phyloP scores from a whole-genome alignment of 345 rosid species.

The Bretschneidera sinensis region DNA sequence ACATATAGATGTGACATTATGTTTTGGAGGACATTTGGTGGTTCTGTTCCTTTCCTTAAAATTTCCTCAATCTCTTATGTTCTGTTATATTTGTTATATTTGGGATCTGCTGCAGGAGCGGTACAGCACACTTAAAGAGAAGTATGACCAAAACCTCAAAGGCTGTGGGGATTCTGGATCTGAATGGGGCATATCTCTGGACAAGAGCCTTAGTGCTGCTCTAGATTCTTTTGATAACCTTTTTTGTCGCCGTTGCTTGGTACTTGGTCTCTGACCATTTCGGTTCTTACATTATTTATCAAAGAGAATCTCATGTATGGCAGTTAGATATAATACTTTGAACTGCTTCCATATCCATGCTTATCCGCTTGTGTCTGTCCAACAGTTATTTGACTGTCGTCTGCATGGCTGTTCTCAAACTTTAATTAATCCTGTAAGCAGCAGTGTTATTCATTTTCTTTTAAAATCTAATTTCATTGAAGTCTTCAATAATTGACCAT shows the following conservation, averaged over 20 bases:
- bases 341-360: conserved; percentile 15
- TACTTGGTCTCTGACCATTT: conserved; percentile 29
- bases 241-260: conserved; percentile 98
- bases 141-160: conserved; percentile 39
- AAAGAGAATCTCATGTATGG: conserved; percentile 1
- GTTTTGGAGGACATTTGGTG: conserved; percentile 7
- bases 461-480: conserved; percentile 6
- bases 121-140: conserved; percentile 55
- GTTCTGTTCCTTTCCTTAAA: not conserved
- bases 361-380: conserved; percentile 19
- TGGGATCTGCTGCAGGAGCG: conserved; percentile 58
- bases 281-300: conserved; percentile 3
- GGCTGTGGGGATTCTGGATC: conserved; percentile 37
- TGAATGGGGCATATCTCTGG: conserved; percentile 56
- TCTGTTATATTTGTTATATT: conserved; percentile 16
- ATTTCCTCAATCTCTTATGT: conserved; percentile 10
- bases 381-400: conserved; percentile 96
- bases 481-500: conserved; percentile 18
- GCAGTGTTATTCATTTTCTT: conserved; percentile 13
- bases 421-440: conserved; percentile 75
- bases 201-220: conserved; percentile 81
- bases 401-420: conserved; percentile 98
- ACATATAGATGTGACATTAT: conserved; percentile 7
- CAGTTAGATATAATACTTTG: conserved; percentile 2
- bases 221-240: conserved; percentile 98